phyloP scores from a whole-genome alignment of 768 basidiomycete genomes.

The Mycena maculata region DNA sequence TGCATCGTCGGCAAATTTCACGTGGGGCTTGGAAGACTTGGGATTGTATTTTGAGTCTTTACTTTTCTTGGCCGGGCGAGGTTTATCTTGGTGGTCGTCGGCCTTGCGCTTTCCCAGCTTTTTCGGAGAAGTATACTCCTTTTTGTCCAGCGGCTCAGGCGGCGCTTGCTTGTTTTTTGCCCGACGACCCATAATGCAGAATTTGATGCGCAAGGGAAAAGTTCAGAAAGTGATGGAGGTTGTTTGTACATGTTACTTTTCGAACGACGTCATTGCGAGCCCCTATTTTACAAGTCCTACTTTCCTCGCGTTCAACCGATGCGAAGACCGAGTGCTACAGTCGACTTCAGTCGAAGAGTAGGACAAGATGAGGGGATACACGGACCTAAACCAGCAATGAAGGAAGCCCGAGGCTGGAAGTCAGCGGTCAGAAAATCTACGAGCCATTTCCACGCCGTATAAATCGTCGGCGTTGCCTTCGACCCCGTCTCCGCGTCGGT shows the following conservation, averaged over 20 bases:
- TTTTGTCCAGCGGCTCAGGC: constrained; percentile 67
- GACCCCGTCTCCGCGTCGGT: constrained; percentile 63
- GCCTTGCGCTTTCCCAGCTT: constrained; percentile 83
- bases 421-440: constrained; percentile 90
- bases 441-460: constrained; percentile 73
- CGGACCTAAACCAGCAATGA: constrained; percentile 76
- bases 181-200: constrained; percentile 77
- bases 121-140: constrained; percentile 57
- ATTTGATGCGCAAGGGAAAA: constrained; percentile 30
- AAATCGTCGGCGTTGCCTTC: constrained; percentile 70
- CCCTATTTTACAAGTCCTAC: constrained; percentile 6
- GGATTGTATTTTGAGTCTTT: constrained; percentile 51
- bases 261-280: constrained; percentile 10
- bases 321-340: constrained; percentile 73
- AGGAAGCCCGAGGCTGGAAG: constrained; percentile 91
- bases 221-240: constrained; percentile 27
- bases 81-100: constrained; percentile 49
- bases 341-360: neutral
- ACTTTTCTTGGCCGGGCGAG: constrained; percentile 57
- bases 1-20: constrained; percentile 42
- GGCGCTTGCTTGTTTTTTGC: constrained; percentile 86
- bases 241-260: constrained; percentile 37
- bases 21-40: constrained; percentile 41
- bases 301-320: constrained; percentile 64
- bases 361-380: neutral